Percentiles rank a stretch among this genome's conserved stretches.
Evolutionary conservation across 352 stramenopile species (phyloP).

Genomic region (Phytophthora sansomeana): DNA sequence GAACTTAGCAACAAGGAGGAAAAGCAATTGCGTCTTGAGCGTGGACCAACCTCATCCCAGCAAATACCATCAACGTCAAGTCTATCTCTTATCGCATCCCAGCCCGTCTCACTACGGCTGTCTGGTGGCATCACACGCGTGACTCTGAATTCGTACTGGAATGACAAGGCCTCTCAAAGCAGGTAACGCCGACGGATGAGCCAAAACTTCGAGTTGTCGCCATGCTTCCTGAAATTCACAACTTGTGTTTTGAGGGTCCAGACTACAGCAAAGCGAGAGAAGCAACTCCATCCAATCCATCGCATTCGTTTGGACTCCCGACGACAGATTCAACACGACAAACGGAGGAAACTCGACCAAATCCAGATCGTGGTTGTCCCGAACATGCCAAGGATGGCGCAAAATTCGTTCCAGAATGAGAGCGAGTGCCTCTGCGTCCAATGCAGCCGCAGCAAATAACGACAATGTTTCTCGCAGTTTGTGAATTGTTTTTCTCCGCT

Average conservation of each 20-base stretch:
- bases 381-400: neutral
- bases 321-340: neutral
- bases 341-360: neutral
- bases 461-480: neutral
- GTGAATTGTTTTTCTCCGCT: neutral
- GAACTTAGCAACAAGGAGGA: neutral
- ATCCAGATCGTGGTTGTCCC: neutral
- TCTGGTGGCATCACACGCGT: neutral
- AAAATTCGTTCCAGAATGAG: neutral
- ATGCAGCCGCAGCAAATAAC: neutral
- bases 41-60: neutral
- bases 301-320: neutral
- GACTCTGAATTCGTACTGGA: neutral
- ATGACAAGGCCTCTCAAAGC: neutral
- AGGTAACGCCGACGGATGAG: neutral
- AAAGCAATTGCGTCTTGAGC: no score
- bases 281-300: neutral
- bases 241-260: neutral
- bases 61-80: neutral
- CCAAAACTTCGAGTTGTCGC: neutral
- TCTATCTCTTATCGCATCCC: neutral
- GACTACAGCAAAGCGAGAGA: neutral
- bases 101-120: neutral
- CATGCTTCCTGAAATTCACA: neutral
- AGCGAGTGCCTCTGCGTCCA: neutral